Evolutionary conservation across 2,329 filamentous ascomycete species (phyloP), one percentile per base, ranked within the genome.

Genomic region (Colletotrichum plurivorum): DNA sequence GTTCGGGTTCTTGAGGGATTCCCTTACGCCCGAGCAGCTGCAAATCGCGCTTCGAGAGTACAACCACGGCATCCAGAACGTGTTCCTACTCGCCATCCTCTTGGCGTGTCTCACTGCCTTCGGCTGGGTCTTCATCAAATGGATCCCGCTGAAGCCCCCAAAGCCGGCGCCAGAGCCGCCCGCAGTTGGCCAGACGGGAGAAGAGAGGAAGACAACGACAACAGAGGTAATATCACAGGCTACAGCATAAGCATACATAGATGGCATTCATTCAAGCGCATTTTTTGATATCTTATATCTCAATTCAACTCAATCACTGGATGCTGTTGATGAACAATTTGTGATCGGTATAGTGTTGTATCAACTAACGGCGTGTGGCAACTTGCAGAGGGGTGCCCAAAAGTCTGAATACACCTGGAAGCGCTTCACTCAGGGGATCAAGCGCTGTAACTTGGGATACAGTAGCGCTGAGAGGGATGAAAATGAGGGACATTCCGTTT

Each of bases 61-160:
- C 59, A 62, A 62, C 39, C 36, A 20, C 36, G 59, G 59, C 16
- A 31, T 62, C 8, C 16, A 46, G 13, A 46, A 46, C 15, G 51
- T 62, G 4, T 62, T 62, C n/a, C 15, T 62, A n/a, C 59, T 62
- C 4, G 48, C 54, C 16, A 22, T 54, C 10, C 8, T 54, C 16
- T 20, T 62, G 27, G 10, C 59, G 18, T 53, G 59, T 48, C 22
- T 53, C 6, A 62, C 20, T 15, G 20, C 39, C 1, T 22, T 62
- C 15, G 59, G 59, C 13, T 62, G 59, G 59, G 36, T 54, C 15
- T 53, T 53, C 8, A 45, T 62, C 3, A 31, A 18, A 31, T 62
- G 59, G 59, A 62, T 54, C 46, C 20, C 59, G 12, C 49, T 54
- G 7, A 53, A 51, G 20, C 57, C 57, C 13, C 57, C 57, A n/a